These are phyloP conservation scores for Geoglossum glabrum DNA, from an alignment of 495 filamentous ascomycete genomes.

Conservation along the genomic window DNA sequence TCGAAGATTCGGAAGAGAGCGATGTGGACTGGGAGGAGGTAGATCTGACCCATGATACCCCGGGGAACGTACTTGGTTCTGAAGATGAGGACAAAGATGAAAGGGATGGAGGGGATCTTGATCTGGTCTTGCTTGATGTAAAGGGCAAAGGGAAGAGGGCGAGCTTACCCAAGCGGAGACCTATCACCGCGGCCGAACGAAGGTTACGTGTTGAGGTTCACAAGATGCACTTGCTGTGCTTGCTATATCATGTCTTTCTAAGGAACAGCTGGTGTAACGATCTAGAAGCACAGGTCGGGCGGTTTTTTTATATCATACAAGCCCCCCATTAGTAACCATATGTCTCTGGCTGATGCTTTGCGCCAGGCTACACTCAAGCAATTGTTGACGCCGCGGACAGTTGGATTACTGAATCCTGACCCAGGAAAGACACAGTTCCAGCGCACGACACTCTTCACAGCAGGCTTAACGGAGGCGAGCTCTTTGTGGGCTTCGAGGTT, in stretches of 20 bases:
- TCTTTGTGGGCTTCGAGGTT: conserved; percentile 49
- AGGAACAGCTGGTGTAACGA: conserved; percentile 88
- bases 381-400: conserved; percentile 37
- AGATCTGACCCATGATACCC: conserved; percentile 22
- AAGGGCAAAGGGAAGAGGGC: conserved; percentile 20
- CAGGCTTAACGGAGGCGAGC: conserved; percentile 50
- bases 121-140: conserved; percentile 36
- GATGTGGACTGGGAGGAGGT: conserved; percentile 60
- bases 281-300: conserved; percentile 33
- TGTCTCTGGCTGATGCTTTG: neutral
- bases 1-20: conserved; percentile 28
- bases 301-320: neutral
- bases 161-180: conserved; percentile 28
- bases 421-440: conserved; percentile 45
- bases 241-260: conserved; percentile 50
- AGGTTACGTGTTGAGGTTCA: conserved; percentile 55
- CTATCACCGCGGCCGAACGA: conserved; percentile 48
- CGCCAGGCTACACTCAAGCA: conserved; percentile 30
- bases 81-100: conserved; percentile 15
- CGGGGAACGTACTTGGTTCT: conserved; percentile 10
- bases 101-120: conserved; percentile 23
- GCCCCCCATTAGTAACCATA: neutral
- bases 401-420: conserved; percentile 42
- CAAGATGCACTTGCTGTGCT: conserved; percentile 67
- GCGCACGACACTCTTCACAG: conserved; percentile 50